A percentile compares a stretch with the other conserved stretches of the same genome.
phyloP scores from a whole-genome alignment of 2,329 filamentous ascomycete genomes.

The Penicillium sp. region DNA sequence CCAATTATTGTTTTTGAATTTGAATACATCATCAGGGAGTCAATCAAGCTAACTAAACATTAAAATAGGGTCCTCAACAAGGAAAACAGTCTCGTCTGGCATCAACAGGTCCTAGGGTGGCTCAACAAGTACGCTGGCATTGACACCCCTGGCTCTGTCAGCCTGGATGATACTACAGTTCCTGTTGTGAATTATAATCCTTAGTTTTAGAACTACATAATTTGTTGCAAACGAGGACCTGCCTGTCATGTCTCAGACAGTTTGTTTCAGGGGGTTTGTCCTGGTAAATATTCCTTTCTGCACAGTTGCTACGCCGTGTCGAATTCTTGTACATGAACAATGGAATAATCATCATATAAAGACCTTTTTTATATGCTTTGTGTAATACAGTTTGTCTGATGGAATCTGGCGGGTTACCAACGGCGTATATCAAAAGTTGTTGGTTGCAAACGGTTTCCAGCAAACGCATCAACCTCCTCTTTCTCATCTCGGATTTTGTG shows the following conservation, averaged over 20 bases:
- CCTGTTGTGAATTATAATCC: constrained; percentile 35
- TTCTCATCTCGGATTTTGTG: neutral
- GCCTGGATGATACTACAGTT: constrained; percentile 32
- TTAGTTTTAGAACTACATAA: neutral
- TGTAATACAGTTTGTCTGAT: neutral
- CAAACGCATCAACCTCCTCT: neutral
- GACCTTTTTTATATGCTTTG: neutral
- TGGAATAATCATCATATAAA: neutral
- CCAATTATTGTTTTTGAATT: neutral
- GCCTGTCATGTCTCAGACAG: neutral
- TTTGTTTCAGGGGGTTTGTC: neutral
- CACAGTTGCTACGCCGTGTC: neutral
- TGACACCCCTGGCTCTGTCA: constrained; percentile 30
- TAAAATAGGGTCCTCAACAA: constrained; percentile 69
- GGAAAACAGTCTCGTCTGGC: constrained; percentile 88
- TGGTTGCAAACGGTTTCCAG: neutral
- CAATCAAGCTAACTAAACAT: neutral
- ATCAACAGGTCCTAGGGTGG: constrained; percentile 76
- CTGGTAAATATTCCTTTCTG: neutral
- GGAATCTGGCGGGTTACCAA: too few species aligned
- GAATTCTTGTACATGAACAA: neutral
- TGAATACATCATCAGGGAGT: neutral
- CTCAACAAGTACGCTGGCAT: constrained; percentile 54
- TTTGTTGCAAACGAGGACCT: neutral
- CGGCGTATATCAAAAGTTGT: neutral